Percentiles rank a stretch among this genome's conserved stretches.
Evolutionary conservation across 176 grass and related monocot genomes (phyloP).

Genomic region (Phoenix roebelenii): DNA sequence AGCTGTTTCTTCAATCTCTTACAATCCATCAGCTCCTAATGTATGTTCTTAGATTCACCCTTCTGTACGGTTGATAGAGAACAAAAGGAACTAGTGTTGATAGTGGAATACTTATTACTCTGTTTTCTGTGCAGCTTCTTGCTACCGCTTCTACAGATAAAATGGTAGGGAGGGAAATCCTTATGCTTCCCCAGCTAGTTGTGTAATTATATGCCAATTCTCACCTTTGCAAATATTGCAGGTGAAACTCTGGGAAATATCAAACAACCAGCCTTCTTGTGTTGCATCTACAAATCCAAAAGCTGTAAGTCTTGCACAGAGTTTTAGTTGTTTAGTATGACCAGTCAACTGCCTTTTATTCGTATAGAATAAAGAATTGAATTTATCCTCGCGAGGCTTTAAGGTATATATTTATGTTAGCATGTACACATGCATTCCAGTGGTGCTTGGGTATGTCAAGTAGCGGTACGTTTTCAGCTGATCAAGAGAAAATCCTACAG

Average conservation of each 20-base stretch:
- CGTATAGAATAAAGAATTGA: too few relatives aligned
- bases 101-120: not conserved
- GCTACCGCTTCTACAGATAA: conserved; percentile 61
- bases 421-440: too few relatives aligned
- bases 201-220: not conserved
- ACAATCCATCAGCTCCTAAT: conserved; percentile 28
- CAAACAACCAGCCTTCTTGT: conserved; percentile 47
- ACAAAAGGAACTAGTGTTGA: not conserved
- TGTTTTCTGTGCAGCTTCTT: conserved; percentile 34
- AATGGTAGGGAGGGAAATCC: conserved; percentile 22
- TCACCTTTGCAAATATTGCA: conserved; percentile 9
- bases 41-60: conserved; percentile 20
- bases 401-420: too few relatives aligned
- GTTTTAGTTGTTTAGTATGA: not conserved
- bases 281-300: conserved; percentile 41
- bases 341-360: not conserved
- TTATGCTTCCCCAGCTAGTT: not conserved
- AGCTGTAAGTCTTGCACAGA: conserved; percentile 28
- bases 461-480: too few relatives aligned
- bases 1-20: conserved; percentile 50
- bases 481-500: too few relatives aligned
- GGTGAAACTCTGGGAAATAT: conserved; percentile 73
- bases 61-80: too few relatives aligned
- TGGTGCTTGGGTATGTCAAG: too few relatives aligned
- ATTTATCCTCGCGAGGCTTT: too few relatives aligned